These are phyloP conservation scores for Pythium guiyangense DNA, from an alignment of 352 stramenopile genomes.

Conservation along the genomic window DNA sequence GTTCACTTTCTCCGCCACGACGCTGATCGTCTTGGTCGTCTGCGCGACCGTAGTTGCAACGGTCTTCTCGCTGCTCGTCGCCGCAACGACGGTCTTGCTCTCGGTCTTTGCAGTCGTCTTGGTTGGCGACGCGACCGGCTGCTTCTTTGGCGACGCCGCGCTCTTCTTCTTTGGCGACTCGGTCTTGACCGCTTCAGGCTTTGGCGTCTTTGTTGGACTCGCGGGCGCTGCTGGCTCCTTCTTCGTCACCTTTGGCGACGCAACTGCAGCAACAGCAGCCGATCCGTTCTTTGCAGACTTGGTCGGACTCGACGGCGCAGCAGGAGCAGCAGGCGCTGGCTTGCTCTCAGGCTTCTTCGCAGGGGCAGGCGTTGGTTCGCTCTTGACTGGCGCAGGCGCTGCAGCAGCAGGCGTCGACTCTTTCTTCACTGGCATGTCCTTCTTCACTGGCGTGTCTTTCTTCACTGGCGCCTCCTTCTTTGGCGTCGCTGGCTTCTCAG, in stretches of 20 bases:
- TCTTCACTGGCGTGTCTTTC: neutral
- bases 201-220: conserved; percentile 1
- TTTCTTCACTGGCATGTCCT: neutral
- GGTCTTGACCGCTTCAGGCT: conserved; percentile 5
- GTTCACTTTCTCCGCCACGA: conserved; percentile 24
- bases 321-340: conserved; percentile 1
- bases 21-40: conserved; percentile 23
- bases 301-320: conserved; percentile 6
- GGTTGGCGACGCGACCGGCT: conserved; percentile 1
- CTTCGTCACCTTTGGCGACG: neutral
- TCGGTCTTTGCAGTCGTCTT: conserved; percentile 9
- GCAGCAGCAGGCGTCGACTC: neutral
- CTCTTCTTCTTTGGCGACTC: conserved; percentile 18
- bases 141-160: conserved; percentile 3
- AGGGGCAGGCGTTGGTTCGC: neutral
- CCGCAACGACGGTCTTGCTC: neutral
- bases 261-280: neutral
- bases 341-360: conserved; percentile 10
- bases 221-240: neutral
- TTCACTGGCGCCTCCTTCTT: conserved; percentile 5
- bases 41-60: neutral
- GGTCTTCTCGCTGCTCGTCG: conserved; percentile 4
- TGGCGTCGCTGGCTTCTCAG: neutral
- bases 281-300: conserved; percentile 12
- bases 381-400: neutral